phyloP scores from a whole-genome alignment of 2,329 filamentous ascomycete genomes.

The Intubia oerlemansii region DNA sequence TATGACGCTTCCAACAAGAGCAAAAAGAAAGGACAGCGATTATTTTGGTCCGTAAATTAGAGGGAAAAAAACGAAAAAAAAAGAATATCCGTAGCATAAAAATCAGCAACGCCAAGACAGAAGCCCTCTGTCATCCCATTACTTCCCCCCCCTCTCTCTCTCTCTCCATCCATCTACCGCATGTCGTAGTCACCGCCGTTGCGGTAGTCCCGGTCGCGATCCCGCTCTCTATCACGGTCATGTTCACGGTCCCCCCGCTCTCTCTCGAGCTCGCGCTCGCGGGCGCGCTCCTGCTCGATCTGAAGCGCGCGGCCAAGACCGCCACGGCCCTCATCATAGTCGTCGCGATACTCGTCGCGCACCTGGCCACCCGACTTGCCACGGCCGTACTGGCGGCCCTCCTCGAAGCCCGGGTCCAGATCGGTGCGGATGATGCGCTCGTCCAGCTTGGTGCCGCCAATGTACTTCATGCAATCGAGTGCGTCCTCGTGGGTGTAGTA shows the following conservation, averaged over 20 bases:
- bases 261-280: constrained; percentile 7
- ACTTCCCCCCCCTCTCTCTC: too few species aligned
- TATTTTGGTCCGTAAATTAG: too few species aligned
- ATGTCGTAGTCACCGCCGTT: constrained; percentile 32
- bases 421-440: constrained; percentile 93
- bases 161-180: constrained; percentile 17
- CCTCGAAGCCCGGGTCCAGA: constrained; percentile 84
- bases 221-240: constrained; percentile 22
- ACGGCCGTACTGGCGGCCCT: constrained; percentile 87
- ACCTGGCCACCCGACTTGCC: constrained; percentile 95
- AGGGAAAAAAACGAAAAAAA: too few species aligned
- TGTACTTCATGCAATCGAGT: constrained; percentile 94
- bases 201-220: constrained; percentile 2
- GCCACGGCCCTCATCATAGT: constrained; percentile 87
- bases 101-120: too few species aligned
- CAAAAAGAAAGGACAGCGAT: too few species aligned
- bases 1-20: too few species aligned
- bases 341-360: constrained; percentile 89
- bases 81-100: not conserved
- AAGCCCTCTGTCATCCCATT: too few species aligned
- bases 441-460: constrained; percentile 93
- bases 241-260: constrained; percentile 2
- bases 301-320: constrained; percentile 66
- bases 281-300: constrained; percentile 24
- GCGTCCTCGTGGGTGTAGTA: constrained; percentile 97